These are phyloP conservation scores for Boletus rex-veris DNA, from an alignment of 768 basidiomycete species.

Conservation along the genomic window DNA sequence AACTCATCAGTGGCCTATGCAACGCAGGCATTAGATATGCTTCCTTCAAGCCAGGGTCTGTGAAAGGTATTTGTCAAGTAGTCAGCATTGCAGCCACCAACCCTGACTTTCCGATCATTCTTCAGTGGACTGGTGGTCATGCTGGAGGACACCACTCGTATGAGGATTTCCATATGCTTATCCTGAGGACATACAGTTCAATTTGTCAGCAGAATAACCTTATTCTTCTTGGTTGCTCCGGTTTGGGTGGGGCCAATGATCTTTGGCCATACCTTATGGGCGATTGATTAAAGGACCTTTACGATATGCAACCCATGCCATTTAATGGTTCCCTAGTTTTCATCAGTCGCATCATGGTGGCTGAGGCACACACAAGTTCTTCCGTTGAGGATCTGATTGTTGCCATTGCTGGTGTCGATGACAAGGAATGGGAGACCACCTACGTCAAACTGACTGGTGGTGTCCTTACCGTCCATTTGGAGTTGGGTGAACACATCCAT, in stretches of 20 bases:
- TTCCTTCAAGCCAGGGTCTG: constrained; percentile 96
- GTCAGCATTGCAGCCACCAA: constrained; percentile 92
- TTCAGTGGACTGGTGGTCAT: constrained; percentile 99
- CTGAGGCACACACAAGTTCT: too few species aligned
- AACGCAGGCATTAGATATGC: constrained; percentile 90
- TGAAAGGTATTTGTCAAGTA: constrained; percentile 97
- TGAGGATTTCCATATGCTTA: constrained; percentile 97
- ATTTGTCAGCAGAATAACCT: constrained; percentile 91
- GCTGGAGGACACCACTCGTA: constrained; percentile 98
- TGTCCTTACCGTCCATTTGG: too few species aligned
- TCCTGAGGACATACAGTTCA: constrained; percentile 82
- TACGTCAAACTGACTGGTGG: too few species aligned
- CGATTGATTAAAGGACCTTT: too few species aligned
- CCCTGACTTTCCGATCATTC: constrained; percentile 93
- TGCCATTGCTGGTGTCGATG: too few species aligned
- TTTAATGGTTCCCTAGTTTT: too few species aligned
- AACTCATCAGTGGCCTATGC: constrained; percentile 85
- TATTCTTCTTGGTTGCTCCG: constrained; percentile 87
- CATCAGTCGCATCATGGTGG: too few species aligned
- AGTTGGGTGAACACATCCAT: too few species aligned
- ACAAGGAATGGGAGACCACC: too few species aligned
- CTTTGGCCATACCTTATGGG: constrained; percentile 61
- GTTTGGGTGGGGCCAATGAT: constrained; percentile 93
- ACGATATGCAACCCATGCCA: too few species aligned
- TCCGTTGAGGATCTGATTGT: too few species aligned